Base-by-base conservation (phyloP, 805 yeast species). In the Metschnikowia peoriensis region DNA sequence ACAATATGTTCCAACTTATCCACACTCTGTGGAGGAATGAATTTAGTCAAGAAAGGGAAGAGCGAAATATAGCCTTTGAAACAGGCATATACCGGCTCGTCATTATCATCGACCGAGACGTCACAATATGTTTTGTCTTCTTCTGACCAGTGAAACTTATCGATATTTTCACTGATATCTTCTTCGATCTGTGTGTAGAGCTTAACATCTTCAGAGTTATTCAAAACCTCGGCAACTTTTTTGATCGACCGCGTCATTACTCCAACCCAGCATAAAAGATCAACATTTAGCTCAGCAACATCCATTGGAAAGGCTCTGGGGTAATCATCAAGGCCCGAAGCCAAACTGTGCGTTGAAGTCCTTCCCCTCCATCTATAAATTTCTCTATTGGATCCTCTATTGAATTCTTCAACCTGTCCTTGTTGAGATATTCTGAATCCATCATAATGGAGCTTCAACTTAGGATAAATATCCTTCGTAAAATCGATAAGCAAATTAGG, bases 301-400 rank as follows among this genome's bases (percentile, higher is more conserved):
- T 90, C 97, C 1, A 96, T 93, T 7, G 80, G 82, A 28, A 75
- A 72, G 1, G 91, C 86, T 56, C 99, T 81, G 37, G 99, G 99
- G 64, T 92, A 94, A 65, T 94, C 99, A 68, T 94, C 99, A 38
- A 94, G 67, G 0, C 99, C 99, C 68, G 96, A 86, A 8, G 99
- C 94, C 49, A 93, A 75, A 66, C 96, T 88, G 62, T 89, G 97
- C 3, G 85, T 80, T 17, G 77, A 73, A 0, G 97, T 88, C 59
- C 98, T 82, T 6, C 98, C 99, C 53, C 90, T 80, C 99, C 99
- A 94, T 66, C 96, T 78, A 66, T 87, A 94, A 0, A 84, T 88
- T 65, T 91, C 97, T 7, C 67, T 64, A 48, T 61, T 63, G 10
- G 55, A 54, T 2, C 69, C 69, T 57, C 96, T 77, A 38, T 81